phyloP scores from a whole-genome alignment of 352 stramenopile genomes.

The Phytophthora palmivora region DNA sequence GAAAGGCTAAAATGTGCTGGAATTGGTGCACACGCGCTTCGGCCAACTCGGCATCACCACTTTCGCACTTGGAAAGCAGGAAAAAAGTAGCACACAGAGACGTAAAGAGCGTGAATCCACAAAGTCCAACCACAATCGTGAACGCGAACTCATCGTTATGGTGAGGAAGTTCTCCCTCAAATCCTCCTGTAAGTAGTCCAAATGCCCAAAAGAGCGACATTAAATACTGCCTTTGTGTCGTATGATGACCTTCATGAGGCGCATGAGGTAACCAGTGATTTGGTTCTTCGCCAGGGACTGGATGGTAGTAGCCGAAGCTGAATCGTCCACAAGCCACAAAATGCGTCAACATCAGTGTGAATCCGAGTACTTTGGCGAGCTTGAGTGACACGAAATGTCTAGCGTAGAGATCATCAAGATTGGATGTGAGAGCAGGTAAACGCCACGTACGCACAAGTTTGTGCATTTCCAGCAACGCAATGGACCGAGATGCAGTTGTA shows the following conservation, averaged over 20 bases:
- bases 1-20: conserved; percentile 70
- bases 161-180: conserved; percentile 69
- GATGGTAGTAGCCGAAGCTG: conserved; percentile 51
- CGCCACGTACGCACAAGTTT: conserved; percentile 63
- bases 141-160: conserved; percentile 62
- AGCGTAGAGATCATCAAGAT: conserved; percentile 74
- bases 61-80: conserved; percentile 76
- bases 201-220: conserved; percentile 77
- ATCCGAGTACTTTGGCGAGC: conserved; percentile 58
- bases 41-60: conserved; percentile 53
- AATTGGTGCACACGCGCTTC: conserved; percentile 76
- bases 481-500: conserved; percentile 13
- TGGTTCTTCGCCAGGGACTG: conserved; percentile 22
- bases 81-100: conserved; percentile 80
- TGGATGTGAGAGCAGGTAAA: conserved; percentile 55
- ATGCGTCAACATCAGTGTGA: conserved; percentile 59
- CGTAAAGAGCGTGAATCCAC: conserved; percentile 74
- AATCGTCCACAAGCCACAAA: conserved; percentile 63
- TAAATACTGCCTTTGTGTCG: conserved; percentile 43
- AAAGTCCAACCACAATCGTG: conserved; percentile 60
- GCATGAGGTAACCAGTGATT: conserved; percentile 60
- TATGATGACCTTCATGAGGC: conserved; percentile 22
- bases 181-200: conserved; percentile 58
- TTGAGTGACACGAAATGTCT: conserved; percentile 67
- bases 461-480: conserved; percentile 55